These are phyloP conservation scores for Pseudodiploospora longispora DNA, from an alignment of 2,329 filamentous ascomycete species.

Conservation along the genomic window DNA sequence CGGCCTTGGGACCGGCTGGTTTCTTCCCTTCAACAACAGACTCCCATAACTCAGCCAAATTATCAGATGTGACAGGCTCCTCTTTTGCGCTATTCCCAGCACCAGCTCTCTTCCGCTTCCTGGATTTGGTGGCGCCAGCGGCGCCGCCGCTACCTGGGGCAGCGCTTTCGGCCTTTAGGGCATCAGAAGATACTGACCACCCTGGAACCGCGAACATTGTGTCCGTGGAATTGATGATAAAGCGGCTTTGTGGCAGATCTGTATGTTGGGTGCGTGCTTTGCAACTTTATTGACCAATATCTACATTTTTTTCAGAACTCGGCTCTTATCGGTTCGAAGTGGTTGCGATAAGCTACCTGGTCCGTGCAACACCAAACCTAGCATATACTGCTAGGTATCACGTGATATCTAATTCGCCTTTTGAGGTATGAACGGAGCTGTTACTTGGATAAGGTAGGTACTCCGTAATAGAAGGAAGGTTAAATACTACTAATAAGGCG, in stretches of 20 bases:
- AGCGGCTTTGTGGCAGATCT: too few relatives aligned
- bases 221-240: not conserved
- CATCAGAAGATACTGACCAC: slow-evolving; percentile 72
- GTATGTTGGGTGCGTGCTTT: too few relatives aligned
- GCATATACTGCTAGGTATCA: too few relatives aligned
- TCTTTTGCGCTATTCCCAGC: slow-evolving; percentile 9
- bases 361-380: not conserved
- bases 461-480: too few relatives aligned
- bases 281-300: too few relatives aligned
- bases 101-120: slow-evolving; percentile 46
- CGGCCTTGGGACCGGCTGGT: slow-evolving; percentile 16
- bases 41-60: slow-evolving; percentile 73
- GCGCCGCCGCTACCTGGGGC: slow-evolving; percentile 23
- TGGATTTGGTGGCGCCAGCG: slow-evolving; percentile 37
- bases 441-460: too few relatives aligned
- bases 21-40: slow-evolving; percentile 65
- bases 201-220: slow-evolving; percentile 88
- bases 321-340: not conserved
- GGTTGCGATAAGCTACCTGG: not conserved
- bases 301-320: slow-evolving; percentile 1
- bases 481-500: too few relatives aligned
- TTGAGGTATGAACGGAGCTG: too few relatives aligned
- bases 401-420: too few relatives aligned
- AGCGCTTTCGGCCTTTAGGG: slow-evolving; percentile 59
- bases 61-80: slow-evolving; percentile 53